A percentile compares a stretch with the other conserved stretches of the same genome.
Conservation (phyloP, 768 basidiomycete genomes). For the Mycena rebaudengoi region DNA sequence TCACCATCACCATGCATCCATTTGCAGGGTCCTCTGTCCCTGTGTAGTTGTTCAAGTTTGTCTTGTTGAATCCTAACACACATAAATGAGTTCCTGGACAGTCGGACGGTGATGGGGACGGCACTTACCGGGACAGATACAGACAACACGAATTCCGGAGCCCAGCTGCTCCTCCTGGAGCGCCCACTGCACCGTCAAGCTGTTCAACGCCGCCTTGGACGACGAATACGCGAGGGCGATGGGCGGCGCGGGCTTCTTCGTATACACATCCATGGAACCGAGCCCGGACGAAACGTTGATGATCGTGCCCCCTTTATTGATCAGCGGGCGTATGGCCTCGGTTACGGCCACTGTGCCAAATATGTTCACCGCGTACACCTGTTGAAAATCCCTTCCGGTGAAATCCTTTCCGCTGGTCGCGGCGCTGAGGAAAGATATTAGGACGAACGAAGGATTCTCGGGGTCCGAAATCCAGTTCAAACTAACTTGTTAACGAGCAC, state of each 20-base stretch:
- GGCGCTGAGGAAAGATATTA: not conserved
- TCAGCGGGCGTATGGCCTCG: constrained; percentile 11
- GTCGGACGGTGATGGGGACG: too few relatives aligned
- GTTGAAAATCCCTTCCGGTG: not conserved
- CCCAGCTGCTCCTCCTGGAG: constrained; percentile 13
- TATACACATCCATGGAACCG: not conserved
- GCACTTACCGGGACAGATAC: constrained; percentile 9
- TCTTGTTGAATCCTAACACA: constrained; percentile 11
- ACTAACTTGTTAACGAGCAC: constrained; percentile 17
- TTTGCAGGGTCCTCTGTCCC: not conserved
- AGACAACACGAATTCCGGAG: constrained; percentile 6
- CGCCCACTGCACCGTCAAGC: constrained; percentile 17
- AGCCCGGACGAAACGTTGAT: constrained; percentile 18
- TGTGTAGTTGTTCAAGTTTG: not conserved
- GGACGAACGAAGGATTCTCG: too few relatives aligned
- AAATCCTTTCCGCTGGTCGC: not conserved
- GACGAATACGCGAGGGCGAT: constrained; percentile 1
- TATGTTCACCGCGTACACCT: constrained; percentile 6
- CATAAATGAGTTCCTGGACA: not conserved
- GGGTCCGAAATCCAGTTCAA: not conserved
- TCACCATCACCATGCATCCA: constrained; percentile 7
- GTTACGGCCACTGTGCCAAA: constrained; percentile 13
- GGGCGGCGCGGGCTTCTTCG: not conserved
- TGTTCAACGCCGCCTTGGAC: constrained; percentile 19
- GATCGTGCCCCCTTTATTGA: constrained; percentile 9